Conservation (phyloP, 192 early-diverging fungal genomes). For the Anaeromyces robustus region DNA sequence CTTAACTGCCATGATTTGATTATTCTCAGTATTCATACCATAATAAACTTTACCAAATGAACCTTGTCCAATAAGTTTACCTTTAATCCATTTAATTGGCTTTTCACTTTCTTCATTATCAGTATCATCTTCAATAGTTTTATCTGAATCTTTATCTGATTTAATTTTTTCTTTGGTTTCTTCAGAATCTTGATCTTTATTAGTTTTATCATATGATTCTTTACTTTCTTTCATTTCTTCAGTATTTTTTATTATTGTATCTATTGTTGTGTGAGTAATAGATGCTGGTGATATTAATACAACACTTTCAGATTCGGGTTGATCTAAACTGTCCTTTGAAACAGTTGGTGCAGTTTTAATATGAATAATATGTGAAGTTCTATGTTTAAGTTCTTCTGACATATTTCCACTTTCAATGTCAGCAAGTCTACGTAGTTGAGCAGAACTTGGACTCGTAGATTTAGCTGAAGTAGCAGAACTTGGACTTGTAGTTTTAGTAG, state of each 20-base stretch:
- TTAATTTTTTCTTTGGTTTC: background rate
- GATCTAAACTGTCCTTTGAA: too few species aligned
- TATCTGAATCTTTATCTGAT: background rate
- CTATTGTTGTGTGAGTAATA: background rate
- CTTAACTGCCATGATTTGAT: constrained; percentile 92
- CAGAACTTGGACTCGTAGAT: background rate
- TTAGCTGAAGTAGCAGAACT: background rate
- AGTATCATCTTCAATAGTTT: constrained; percentile 3
- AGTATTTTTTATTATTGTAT: background rate
- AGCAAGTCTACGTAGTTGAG: background rate
- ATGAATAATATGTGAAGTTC: background rate
- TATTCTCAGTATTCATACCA: constrained; percentile 53
- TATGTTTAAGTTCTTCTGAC: background rate
- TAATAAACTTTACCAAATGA: constrained; percentile 93
- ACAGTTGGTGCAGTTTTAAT: background rate
- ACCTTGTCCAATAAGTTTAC: constrained; percentile 83
- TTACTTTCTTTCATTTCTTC: background rate
- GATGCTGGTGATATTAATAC: background rate
- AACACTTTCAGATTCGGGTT: background rate
- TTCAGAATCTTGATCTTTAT: background rate
- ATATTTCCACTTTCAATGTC: background rate
- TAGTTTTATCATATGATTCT: background rate
- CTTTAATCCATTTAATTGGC: constrained; percentile 60
- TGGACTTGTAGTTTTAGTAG: background rate
- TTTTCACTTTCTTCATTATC: constrained; percentile 5